A percentile compares a stretch with the other conserved stretches of the same genome.
These are phyloP conservation scores for Xanthoconium purpureum DNA, from an alignment of 768 basidiomycete species.

Conservation along the genomic window DNA sequence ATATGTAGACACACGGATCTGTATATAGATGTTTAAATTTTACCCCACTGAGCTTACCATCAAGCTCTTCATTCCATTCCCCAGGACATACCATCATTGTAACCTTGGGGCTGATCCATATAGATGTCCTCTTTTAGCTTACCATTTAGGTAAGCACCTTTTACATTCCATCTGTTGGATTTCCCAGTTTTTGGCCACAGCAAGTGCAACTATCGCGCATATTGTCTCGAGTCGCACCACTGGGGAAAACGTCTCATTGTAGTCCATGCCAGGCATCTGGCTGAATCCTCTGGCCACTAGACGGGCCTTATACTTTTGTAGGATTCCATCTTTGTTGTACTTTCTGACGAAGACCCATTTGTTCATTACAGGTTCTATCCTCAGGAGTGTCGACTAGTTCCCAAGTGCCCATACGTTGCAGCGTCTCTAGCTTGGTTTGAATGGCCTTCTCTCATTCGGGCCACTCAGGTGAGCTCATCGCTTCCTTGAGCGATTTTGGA, in stretches of 20 bases:
- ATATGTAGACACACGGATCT: not conserved
- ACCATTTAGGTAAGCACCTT: slow-evolving; percentile 31
- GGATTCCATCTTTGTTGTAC: not conserved
- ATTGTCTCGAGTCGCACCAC: slow-evolving; percentile 26
- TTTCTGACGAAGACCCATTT: slow-evolving; percentile 28
- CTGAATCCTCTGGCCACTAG: slow-evolving; percentile 40
- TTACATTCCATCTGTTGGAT: slow-evolving; percentile 31
- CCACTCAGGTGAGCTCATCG: not conserved
- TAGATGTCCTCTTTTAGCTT: slow-evolving; percentile 29
- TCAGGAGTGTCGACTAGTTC: slow-evolving; percentile 23
- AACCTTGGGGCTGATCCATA: not conserved
- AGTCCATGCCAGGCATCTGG: slow-evolving; percentile 37
- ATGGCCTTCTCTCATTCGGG: slow-evolving; percentile 2
- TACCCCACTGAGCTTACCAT: not conserved
- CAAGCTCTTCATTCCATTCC: not conserved
- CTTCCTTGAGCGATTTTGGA: not conserved
- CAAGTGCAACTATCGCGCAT: slow-evolving; percentile 4
- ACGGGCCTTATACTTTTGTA: slow-evolving; percentile 7
- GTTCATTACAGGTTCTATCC: slow-evolving; percentile 22
- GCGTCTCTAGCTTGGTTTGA: not conserved
- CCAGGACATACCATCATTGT: not conserved
- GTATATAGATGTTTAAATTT: not conserved
- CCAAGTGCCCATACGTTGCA: slow-evolving; percentile 17
- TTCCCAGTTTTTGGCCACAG: slow-evolving; percentile 23
- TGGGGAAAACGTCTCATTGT: slow-evolving; percentile 33